Conservation (phyloP, 495 filamentous ascomycete species). For the Corynascus novoguineensis region DNA sequence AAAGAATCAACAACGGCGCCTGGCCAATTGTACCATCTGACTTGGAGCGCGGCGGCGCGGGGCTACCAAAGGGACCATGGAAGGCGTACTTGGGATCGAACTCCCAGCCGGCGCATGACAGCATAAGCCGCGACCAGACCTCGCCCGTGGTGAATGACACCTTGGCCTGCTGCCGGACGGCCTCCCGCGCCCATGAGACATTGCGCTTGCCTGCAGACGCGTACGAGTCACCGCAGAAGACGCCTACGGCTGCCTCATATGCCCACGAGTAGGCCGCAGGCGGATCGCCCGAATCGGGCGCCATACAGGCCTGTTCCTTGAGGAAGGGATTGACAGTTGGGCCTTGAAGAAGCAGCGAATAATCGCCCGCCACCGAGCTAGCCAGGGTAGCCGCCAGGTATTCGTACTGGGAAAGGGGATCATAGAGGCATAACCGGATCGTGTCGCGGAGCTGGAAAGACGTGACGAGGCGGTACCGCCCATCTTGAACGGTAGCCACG, state of each 20-base stretch:
- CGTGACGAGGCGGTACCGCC: conserved; percentile 29
- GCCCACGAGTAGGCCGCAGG: not conserved
- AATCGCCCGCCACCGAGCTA: conserved; percentile 29
- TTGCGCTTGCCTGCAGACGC: conserved; percentile 22
- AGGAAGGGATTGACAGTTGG: not conserved
- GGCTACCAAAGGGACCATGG: conserved; percentile 24
- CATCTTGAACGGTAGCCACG: conserved; percentile 16
- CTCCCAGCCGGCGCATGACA: conserved; percentile 51
- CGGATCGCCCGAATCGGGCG: not conserved
- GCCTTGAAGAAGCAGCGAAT: not conserved
- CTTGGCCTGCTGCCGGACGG: conserved; percentile 35
- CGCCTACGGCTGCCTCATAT: conserved; percentile 27
- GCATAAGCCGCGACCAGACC: conserved; percentile 48
- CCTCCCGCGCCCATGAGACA: conserved; percentile 35
- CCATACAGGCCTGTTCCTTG: conserved; percentile 8
- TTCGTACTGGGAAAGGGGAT: conserved; percentile 21
- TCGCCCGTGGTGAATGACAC: conserved; percentile 49
- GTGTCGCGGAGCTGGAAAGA: conserved; percentile 41
- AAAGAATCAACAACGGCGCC: conserved; percentile 26
- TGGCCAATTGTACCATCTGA: not conserved
- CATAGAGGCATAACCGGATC: conserved; percentile 32
- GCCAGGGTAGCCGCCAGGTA: conserved; percentile 18
- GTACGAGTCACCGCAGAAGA: conserved; percentile 53
- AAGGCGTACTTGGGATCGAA: conserved; percentile 25
- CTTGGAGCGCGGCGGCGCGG: conserved; percentile 16